Conservation (phyloP, 768 basidiomycete genomes). For the Lentinula aciculospora region DNA sequence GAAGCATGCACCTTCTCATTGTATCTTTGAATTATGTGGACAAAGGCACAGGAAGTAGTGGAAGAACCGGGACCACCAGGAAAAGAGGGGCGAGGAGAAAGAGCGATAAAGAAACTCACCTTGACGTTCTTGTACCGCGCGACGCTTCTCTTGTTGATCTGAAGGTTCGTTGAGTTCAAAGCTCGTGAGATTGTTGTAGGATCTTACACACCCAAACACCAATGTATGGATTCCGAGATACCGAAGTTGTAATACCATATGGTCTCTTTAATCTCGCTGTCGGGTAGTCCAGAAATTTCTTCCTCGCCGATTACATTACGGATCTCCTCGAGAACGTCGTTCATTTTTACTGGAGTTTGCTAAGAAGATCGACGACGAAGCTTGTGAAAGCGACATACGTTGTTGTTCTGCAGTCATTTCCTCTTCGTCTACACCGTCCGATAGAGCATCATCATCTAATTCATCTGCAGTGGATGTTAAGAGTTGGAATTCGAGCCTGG, state of each 20-base stretch:
- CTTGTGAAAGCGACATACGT: conserved; percentile 37
- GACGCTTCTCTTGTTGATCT: conserved; percentile 69
- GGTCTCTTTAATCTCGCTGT: conserved; percentile 68
- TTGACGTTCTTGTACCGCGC: conserved; percentile 68
- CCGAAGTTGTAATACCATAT: conserved; percentile 91
- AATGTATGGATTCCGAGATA: conserved; percentile 67
- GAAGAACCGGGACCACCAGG: conserved; percentile 23
- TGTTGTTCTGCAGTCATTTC: conserved; percentile 81
- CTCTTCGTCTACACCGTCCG: conserved; percentile 65
- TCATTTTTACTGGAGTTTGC: conserved; percentile 48
- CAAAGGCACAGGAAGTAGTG: background rate
- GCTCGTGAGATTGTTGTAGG: conserved; percentile 1
- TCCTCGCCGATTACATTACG: conserved; percentile 62
- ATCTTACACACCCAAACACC: conserved; percentile 53
- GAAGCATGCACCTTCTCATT: conserved; percentile 56
- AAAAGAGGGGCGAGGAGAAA: conserved; percentile 23
- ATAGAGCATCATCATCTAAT: conserved; percentile 76
- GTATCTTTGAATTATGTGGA: background rate
- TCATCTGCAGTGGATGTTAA: conserved; percentile 48
- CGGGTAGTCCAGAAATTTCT: conserved; percentile 61
- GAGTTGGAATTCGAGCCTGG: background rate
- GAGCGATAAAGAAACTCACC: conserved; percentile 54
- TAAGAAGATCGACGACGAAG: background rate
- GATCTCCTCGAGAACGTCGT: conserved; percentile 64
- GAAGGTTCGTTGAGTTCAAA: conserved; percentile 8